These are phyloP conservation scores for Cladosporium sp. DNA, from an alignment of 2,329 filamentous ascomycete genomes.

Conservation along the genomic window DNA sequence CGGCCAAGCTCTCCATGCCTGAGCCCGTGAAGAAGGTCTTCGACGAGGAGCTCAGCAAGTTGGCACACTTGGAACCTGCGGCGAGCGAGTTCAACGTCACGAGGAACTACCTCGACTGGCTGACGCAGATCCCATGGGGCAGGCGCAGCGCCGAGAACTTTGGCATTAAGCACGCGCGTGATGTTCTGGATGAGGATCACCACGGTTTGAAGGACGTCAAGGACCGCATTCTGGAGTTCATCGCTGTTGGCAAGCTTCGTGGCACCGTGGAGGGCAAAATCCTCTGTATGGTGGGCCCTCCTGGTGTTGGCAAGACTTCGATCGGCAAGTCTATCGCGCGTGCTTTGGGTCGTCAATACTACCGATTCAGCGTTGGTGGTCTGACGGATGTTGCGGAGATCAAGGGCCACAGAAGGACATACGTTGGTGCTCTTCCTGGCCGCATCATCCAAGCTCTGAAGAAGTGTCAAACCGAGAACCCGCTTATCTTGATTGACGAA, in stretches of 20 bases:
- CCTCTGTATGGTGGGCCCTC: slow-evolving; percentile 92
- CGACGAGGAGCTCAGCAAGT: slow-evolving; percentile 96
- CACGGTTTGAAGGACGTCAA: slow-evolving; percentile 98
- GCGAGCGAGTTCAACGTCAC: slow-evolving; percentile 99
- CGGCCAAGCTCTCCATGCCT: slow-evolving; percentile 89
- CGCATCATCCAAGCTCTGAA: slow-evolving; percentile 98
- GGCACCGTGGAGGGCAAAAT: slow-evolving; percentile 99
- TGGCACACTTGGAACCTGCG: slow-evolving; percentile 89
- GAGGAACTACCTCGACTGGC: slow-evolving; percentile 96
- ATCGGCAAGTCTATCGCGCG: slow-evolving; percentile 98
- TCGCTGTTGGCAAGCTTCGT: slow-evolving; percentile 93
- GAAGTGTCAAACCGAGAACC: slow-evolving; percentile 98
- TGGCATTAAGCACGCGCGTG: slow-evolving; percentile 84
- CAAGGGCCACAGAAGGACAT: slow-evolving; percentile 94
- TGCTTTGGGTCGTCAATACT: slow-evolving; percentile 93
- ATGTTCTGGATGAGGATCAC: slow-evolving; percentile 91
- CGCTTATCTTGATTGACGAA: slow-evolving; percentile 92
- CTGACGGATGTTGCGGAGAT: slow-evolving; percentile 97
- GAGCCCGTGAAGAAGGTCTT: slow-evolving; percentile 96
- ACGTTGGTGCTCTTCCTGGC: slow-evolving; percentile 91
- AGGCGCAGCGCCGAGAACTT: slow-evolving; percentile 96
- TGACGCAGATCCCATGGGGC: slow-evolving; percentile 97
- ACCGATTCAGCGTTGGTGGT: slow-evolving; percentile 95
- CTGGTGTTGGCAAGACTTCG: slow-evolving; percentile 96
- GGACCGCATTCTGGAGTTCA: slow-evolving; percentile 96